Base-by-base conservation (phyloP, 257 asterid species). In the Leptodermis oblonga region DNA sequence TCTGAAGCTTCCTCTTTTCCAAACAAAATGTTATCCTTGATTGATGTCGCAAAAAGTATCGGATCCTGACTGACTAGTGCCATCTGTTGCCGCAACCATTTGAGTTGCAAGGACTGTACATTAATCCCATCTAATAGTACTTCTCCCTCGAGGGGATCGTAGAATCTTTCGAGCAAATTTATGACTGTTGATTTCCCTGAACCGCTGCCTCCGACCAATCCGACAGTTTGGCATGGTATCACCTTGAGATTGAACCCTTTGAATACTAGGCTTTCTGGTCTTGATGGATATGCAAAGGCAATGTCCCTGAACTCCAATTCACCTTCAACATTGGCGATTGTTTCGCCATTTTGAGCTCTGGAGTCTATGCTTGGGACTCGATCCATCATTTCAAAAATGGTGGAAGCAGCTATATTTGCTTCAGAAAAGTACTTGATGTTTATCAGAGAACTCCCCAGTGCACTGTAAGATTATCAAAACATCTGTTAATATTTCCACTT, bases 11-110 rank as follows among this genome's bases (percentile, higher is more conserved):
- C 84, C 5, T 78, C 85, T 61, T 80, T 81, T 30, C 86, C 88
- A 12, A 81, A 81, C 65, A 81, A 61, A 25, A 86, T 75, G 18
- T 83, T 83, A 22, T 85, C 78, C 73, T 75, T 80, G 42, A 85
- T 77, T 22, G 88, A 79, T 20, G 78, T 85, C 13, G 88, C 91
- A 55, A 86, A 83, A 14, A 86, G 81, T 56, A 82, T 76, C 0
- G 85, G 88, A 46, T 83, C 85, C 74, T 86, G 91, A 49, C 77
- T 83, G 13, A 86, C 91, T 58, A 86, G 54, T 51, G 85, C 90
- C 73, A 83, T 83, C 54, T 86, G 86, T 41, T 80, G 76, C 58
- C 86, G 43, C 66, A 83, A 64, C 90, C 90, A 86, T 53, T 78
- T 81, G 0, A 83, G 81, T 76, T 77, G 79, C 25, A 86, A 81